Conservation (phyloP, 352 stramenopile species). For the Globisporangium takayamanum region DNA sequence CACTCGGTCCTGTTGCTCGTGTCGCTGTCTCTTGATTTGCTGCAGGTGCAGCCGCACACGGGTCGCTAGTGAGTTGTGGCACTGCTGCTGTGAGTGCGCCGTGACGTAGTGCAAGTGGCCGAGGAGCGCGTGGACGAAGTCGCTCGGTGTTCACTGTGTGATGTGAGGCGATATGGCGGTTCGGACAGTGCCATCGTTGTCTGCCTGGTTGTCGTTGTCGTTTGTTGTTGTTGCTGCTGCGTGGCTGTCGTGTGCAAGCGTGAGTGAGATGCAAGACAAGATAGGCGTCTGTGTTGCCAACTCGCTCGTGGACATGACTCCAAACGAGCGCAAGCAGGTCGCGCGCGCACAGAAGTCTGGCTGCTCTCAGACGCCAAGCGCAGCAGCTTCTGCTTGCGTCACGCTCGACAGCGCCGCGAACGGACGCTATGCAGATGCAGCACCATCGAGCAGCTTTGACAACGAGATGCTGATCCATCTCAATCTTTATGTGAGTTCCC, state of each 20-base stretch:
- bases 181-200: background rate
- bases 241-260: background rate
- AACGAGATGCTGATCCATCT: too few relatives aligned
- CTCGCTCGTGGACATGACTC: too few relatives aligned
- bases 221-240: background rate
- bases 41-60: background rate
- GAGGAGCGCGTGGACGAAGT: conserved; percentile 13
- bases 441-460: too few relatives aligned
- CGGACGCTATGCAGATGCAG: too few relatives aligned
- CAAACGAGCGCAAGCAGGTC: too few relatives aligned
- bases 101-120: conserved; percentile 10
- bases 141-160: conserved; percentile 9
- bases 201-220: conserved; percentile 8
- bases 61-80: background rate
- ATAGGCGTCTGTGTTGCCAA: too few relatives aligned
- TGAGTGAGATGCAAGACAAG: background rate
- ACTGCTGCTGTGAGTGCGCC: conserved; percentile 1
- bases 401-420: too few relatives aligned
- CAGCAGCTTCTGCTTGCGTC: too few relatives aligned
- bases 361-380: too few relatives aligned
- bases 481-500: too few relatives aligned
- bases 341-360: too few relatives aligned
- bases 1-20: background rate
- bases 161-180: background rate
- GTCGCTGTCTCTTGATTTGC: background rate